These are phyloP conservation scores for Phaeotremella skinneri DNA, from an alignment of 768 basidiomycete species.

Conservation along the genomic window DNA sequence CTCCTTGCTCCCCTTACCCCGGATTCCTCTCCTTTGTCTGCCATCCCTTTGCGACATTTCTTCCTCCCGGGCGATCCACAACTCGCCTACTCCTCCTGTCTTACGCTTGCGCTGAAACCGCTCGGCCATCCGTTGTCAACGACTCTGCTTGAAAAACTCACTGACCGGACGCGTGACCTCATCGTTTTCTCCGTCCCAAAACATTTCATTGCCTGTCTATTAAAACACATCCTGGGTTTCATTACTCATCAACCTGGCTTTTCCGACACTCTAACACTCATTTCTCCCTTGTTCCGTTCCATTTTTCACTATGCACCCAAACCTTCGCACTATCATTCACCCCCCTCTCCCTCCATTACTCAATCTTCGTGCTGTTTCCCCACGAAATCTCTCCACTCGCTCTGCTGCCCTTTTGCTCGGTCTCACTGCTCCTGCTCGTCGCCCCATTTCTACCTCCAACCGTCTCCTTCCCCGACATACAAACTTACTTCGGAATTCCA, in stretches of 20 bases:
- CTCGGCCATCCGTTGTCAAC: too few species aligned
- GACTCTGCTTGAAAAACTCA: too few species aligned
- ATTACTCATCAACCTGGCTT: not conserved
- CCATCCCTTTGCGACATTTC: not conserved
- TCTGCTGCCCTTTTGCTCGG: slow-evolving; percentile 13
- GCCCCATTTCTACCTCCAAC: slow-evolving; percentile 23
- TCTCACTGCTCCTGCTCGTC: slow-evolving; percentile 10
- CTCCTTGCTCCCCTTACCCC: not conserved
- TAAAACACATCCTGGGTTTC: not conserved
- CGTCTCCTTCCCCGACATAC: slow-evolving; percentile 32
- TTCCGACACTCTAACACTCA: not conserved
- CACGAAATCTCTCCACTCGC: not conserved
- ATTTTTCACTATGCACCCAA: slow-evolving; percentile 39
- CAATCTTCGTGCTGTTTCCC: slow-evolving; percentile 7
- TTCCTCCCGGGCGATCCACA: not conserved
- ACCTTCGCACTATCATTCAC: slow-evolving; percentile 32
- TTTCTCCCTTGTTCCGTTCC: slow-evolving; percentile 1
- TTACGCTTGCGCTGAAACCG: not conserved
- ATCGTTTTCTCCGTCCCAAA: not conserved
- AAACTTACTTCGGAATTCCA: not conserved
- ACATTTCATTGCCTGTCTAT: not conserved
- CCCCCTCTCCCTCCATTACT: slow-evolving; percentile 26
- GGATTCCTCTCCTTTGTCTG: not conserved
- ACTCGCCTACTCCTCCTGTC: not conserved
- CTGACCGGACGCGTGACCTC: too few species aligned